Evolutionary conservation across 2,329 filamentous ascomycete genomes (phyloP).

Genomic region (Purpureocillium takamizusanense): DNA sequence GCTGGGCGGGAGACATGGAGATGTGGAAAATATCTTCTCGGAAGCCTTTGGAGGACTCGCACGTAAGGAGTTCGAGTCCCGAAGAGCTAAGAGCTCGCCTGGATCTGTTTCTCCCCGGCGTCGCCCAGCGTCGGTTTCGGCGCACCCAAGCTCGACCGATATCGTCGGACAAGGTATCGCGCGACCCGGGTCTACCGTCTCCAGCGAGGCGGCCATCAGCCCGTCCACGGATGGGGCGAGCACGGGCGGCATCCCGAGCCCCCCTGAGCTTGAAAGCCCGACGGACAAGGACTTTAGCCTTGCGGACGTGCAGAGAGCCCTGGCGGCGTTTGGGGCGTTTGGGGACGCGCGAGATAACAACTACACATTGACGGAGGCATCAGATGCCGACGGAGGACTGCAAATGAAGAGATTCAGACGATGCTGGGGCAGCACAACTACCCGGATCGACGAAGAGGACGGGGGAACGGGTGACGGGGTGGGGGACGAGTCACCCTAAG

Average conservation of each 20-base stretch:
- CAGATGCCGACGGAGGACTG: slow-evolving; percentile 22
- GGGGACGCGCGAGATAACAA: slow-evolving; percentile 17
- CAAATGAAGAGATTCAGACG: slow-evolving; percentile 25
- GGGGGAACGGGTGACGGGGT: slow-evolving; percentile 13
- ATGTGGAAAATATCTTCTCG: slow-evolving; percentile 18
- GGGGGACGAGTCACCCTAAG: neutral
- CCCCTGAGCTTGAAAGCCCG: slow-evolving; percentile 25
- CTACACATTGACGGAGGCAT: slow-evolving; percentile 19
- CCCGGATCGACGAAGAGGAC: slow-evolving; percentile 28
- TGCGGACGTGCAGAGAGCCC: slow-evolving; percentile 10
- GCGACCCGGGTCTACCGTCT: slow-evolving; percentile 11
- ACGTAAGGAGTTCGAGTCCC: slow-evolving; percentile 18
- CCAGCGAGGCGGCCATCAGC: slow-evolving; percentile 26
- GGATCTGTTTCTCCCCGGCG: slow-evolving; percentile 1
- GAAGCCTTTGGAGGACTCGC: slow-evolving; percentile 28
- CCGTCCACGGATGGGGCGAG: slow-evolving; percentile 26
- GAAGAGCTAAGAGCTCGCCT: slow-evolving; percentile 13
- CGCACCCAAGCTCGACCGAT: neutral
- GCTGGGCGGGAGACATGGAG: slow-evolving; percentile 8
- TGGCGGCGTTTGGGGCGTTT: slow-evolving; percentile 2
- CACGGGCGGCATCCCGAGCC: slow-evolving; percentile 22
- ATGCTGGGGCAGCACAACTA: slow-evolving; percentile 22
- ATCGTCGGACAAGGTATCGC: neutral
- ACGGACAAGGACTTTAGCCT: slow-evolving; percentile 16
- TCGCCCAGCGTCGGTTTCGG: neutral